Conservation (phyloP, 805 yeast genomes). For the Kluyveromyces nonfermentans region DNA sequence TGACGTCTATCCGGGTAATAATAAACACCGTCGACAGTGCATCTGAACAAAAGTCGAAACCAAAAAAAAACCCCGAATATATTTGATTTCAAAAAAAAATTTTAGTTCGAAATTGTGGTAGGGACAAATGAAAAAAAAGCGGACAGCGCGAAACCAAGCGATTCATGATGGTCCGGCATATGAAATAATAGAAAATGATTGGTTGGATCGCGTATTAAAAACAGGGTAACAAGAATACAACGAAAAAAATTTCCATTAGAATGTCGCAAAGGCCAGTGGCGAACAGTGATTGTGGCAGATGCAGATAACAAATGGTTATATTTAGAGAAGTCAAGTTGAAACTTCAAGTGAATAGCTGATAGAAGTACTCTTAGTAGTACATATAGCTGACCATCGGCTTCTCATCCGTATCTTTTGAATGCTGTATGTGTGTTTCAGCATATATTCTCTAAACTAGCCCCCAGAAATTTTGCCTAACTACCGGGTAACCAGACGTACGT, state of each 20-base stretch:
- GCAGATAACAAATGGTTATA: neutral
- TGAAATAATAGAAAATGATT: conserved; percentile 12
- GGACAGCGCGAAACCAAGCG: conserved; percentile 13
- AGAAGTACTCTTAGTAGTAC: no score
- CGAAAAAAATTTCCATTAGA: conserved; percentile 1
- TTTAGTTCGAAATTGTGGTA: conserved; percentile 15
- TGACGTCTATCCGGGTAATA: conserved; percentile 2
- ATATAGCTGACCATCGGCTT: no score
- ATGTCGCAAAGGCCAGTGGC: conserved; percentile 1
- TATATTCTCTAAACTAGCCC: no score
- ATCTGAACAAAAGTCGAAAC: neutral
- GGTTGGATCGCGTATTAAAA: conserved; percentile 9
- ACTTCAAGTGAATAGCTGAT: neutral
- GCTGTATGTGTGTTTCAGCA: no score
- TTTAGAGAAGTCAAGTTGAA: neutral
- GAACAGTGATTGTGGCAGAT: neutral
- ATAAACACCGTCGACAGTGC: neutral
- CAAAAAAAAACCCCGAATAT: neutral
- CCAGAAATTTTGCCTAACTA: no score
- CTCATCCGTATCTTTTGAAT: no score
- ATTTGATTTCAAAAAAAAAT: neutral
- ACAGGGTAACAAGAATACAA: conserved; percentile 11
- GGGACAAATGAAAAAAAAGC: conserved; percentile 14
- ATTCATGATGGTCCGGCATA: conserved; percentile 3
- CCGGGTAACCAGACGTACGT: no score